Conservation (phyloP, 129 eudicot species). For the Saussurea involucrata region DNA sequence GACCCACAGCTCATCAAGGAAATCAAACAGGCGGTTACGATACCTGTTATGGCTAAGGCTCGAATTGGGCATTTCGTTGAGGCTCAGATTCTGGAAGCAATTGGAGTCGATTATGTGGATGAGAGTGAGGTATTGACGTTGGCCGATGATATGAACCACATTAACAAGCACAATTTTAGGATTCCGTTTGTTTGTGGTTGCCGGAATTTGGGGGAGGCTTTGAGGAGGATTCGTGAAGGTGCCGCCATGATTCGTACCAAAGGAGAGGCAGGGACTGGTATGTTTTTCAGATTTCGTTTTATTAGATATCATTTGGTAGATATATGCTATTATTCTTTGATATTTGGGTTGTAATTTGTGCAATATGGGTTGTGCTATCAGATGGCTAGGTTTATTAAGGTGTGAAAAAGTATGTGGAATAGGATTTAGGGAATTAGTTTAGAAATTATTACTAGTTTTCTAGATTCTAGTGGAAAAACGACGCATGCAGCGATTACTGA, state of each 20-base stretch:
- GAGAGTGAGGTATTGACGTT: conserved; percentile 32
- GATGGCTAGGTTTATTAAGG: not conserved
- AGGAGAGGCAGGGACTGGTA: conserved; percentile 37
- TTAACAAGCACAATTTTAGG: conserved; percentile 34
- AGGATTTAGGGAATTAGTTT: not conserved
- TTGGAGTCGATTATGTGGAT: conserved; percentile 29
- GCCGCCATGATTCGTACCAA: conserved; percentile 42
- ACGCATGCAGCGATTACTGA: too few species aligned
- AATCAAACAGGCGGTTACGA: conserved; percentile 33
- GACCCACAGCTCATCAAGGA: conserved; percentile 39
- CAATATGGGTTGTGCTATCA: not conserved
- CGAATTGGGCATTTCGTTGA: conserved; percentile 37
- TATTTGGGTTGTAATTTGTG: not conserved
- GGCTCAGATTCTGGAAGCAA: conserved; percentile 32
- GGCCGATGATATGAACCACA: conserved; percentile 36
- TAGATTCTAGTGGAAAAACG: not conserved
- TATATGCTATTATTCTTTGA: not conserved
- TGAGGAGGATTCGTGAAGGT: conserved; percentile 32
- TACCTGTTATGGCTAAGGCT: conserved; percentile 39
- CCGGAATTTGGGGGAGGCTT: conserved; percentile 31
- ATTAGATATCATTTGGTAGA: not conserved
- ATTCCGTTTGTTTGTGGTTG: conserved; percentile 38
- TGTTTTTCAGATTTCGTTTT: not conserved
- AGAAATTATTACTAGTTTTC: not conserved
- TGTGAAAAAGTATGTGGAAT: not conserved